Evolutionary conservation across 2,329 filamentous ascomycete species (phyloP).

Genomic region (Colletotrichum tropicale): DNA sequence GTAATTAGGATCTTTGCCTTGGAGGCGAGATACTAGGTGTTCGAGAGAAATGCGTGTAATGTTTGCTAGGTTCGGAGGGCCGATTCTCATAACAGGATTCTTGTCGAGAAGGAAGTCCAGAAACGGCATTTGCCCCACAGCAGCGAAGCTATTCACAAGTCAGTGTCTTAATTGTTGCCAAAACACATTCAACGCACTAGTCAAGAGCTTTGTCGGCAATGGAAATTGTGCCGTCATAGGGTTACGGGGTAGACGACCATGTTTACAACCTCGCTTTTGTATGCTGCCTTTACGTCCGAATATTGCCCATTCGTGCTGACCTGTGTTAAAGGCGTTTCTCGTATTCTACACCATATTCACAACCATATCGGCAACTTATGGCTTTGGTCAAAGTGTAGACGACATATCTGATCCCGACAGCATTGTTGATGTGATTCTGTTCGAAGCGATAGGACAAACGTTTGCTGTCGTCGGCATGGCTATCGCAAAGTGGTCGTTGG

Average conservation of each 20-base stretch:
- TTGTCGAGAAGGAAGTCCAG: conserved; percentile 31
- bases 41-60: conserved; percentile 23
- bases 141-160: conserved; percentile 27
- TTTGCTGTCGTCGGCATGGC: conserved; percentile 44
- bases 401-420: conserved; percentile 17
- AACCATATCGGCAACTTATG: neutral
- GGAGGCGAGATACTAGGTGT: conserved; percentile 16
- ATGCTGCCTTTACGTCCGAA: neutral
- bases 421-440: conserved; percentile 29
- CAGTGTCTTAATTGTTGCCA: too few relatives aligned
- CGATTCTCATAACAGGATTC: conserved; percentile 29
- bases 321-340: neutral
- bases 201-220: conserved; percentile 32
- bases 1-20: conserved; percentile 8
- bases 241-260: conserved; percentile 37
- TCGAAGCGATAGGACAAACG: conserved; percentile 35
- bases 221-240: conserved; percentile 36
- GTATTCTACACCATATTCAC: neutral
- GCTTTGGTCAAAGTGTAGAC: neutral
- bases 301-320: neutral
- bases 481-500: conserved; percentile 41
- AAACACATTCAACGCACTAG: neutral
- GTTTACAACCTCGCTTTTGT: conserved; percentile 35
- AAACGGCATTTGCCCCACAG: conserved; percentile 29
- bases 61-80: conserved; percentile 25